Percentiles rank a stretch among this genome's conserved stretches.
Conservation (phyloP, 768 basidiomycete species). For the Leccinum barrowsii region DNA sequence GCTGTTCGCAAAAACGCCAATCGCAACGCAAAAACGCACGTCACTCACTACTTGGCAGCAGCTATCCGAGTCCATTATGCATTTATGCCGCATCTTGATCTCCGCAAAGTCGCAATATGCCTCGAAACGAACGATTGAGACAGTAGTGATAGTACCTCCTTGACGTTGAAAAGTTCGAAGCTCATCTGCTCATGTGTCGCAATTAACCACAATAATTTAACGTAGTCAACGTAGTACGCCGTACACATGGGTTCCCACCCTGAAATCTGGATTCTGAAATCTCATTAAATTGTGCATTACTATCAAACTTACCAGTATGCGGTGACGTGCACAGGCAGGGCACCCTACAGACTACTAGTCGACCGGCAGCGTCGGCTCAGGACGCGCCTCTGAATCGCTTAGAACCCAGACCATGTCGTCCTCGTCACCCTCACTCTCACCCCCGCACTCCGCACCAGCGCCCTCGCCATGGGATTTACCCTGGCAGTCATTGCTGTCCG, state of each 20-base stretch:
- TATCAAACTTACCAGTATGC: not conserved
- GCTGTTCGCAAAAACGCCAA: slow-evolving; percentile 7
- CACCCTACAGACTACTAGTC: slow-evolving; percentile 8
- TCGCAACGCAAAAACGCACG: slow-evolving; percentile 9
- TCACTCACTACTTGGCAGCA: not conserved
- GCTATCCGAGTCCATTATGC: not conserved
- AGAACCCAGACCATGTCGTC: slow-evolving; percentile 34
- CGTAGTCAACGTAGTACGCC: not conserved
- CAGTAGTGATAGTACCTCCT: not conserved
- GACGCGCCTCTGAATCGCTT: slow-evolving; percentile 6
- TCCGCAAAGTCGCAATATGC: slow-evolving; percentile 12
- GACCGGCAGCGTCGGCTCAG: not conserved
- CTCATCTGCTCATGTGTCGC: not conserved
- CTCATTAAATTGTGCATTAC: not conserved
- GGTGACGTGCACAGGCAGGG: slow-evolving; percentile 11
- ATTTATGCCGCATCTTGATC: not conserved
- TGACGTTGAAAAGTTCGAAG: not conserved
- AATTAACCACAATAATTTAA: not conserved
- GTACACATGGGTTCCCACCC: not conserved
- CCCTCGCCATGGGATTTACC: not conserved
- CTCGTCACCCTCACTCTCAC: slow-evolving; percentile 21
- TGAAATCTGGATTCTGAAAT: not conserved
- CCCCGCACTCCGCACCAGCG: not conserved
- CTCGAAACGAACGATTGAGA: slow-evolving; percentile 13
- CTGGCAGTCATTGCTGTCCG: not conserved